Evolutionary conservation across 139 green algal species (phyloP).

Genomic region (Haematococcus sp.): DNA sequence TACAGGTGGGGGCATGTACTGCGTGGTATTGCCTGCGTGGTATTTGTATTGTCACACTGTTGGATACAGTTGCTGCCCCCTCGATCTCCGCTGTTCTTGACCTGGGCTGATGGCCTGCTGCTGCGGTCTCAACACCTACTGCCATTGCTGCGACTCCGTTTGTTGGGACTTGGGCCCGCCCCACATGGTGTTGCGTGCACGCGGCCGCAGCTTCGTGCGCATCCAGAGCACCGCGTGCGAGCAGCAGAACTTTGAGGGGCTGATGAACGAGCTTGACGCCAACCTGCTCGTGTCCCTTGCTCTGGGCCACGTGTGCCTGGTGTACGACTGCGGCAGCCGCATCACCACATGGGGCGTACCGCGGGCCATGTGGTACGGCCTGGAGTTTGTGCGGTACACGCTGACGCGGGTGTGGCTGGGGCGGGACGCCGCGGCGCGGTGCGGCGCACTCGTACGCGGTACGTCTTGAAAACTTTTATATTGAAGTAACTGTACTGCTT

Average conservation of each 20-base stretch:
- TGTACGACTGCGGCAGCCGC: constrained; percentile 27
- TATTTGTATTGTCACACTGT: no score
- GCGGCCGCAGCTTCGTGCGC: constrained; percentile 43
- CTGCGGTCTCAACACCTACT: no score
- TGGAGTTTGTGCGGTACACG: constrained; percentile 53
- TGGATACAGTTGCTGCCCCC: no score
- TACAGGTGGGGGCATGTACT: constrained; percentile 35
- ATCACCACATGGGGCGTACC: constrained; percentile 22
- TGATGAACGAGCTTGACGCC: constrained; percentile 57
- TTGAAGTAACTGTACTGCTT: no score
- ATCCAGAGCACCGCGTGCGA: constrained; percentile 65
- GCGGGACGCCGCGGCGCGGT: background rate
- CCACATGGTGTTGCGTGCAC: no score
- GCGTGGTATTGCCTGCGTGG: background rate
- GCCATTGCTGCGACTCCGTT: no score
- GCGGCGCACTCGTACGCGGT: background rate
- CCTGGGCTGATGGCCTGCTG: no score
- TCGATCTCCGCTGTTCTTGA: no score
- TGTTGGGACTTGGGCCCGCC: no score
- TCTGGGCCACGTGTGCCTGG: constrained; percentile 55
- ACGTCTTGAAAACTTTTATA: background rate
- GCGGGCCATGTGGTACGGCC: constrained; percentile 69
- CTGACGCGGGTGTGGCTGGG: constrained; percentile 14
- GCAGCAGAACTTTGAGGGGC: constrained; percentile 60
- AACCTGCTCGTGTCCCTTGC: constrained; percentile 58